Evolutionary conservation across 176 grass and related monocot genomes (phyloP).

Genomic region (Musa schizocarpa): DNA sequence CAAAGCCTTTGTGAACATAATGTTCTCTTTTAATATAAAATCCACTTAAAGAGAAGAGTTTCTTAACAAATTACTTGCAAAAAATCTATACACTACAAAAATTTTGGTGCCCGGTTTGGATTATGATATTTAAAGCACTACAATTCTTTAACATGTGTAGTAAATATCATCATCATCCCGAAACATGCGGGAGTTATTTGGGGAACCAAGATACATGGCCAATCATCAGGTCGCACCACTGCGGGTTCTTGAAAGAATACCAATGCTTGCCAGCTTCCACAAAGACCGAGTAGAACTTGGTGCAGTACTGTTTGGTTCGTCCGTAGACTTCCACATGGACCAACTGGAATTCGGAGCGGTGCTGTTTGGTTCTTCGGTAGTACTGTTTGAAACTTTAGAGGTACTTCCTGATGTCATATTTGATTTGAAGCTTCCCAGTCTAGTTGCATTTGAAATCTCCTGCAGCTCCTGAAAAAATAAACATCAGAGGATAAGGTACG

Average conservation of each 20-base stretch:
- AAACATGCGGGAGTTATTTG: neutral
- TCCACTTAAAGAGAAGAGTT: neutral
- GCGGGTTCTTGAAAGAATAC: neutral
- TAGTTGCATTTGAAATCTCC: neutral
- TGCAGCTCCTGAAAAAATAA: neutral
- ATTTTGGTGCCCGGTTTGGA: neutral
- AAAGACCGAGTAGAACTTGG: too few species aligned
- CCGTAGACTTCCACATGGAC: neutral
- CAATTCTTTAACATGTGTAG: neutral
- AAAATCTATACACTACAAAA: conserved; percentile 3
- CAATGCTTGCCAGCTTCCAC: neutral
- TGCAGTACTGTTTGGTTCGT: too few species aligned
- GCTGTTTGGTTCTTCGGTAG: neutral
- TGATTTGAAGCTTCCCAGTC: neutral
- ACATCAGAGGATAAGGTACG: neutral
- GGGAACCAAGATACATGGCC: neutral
- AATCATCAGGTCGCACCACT: neutral
- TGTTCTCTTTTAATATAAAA: neutral
- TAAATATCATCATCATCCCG: neutral
- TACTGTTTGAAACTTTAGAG: neutral
- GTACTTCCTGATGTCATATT: neutral
- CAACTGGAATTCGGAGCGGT: neutral
- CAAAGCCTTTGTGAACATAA: neutral
- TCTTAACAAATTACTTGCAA: neutral
- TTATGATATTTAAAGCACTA: neutral